A percentile compares a stretch with the other conserved stretches of the same genome.
These are phyloP conservation scores for Trypanosoma avium DNA, from an alignment of 208 protist genomes.

Conservation along the genomic window DNA sequence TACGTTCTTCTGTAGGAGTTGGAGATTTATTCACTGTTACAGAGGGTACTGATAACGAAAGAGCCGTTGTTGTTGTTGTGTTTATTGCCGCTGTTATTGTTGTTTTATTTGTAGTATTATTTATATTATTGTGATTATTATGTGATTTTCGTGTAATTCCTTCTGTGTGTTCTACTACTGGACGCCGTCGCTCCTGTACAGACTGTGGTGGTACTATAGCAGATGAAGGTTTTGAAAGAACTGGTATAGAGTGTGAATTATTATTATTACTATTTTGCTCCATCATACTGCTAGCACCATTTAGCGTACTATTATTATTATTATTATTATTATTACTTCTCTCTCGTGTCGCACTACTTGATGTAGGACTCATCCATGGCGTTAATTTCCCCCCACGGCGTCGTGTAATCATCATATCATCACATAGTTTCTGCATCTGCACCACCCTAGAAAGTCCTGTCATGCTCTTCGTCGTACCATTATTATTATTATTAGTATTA, in stretches of 20 bases:
- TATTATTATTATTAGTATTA: not conserved
- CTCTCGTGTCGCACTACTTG: not conserved
- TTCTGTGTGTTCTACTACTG: not conserved
- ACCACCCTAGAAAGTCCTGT: not conserved
- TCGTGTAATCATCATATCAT: conserved; percentile 2
- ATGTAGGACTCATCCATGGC: not conserved
- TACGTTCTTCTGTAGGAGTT: conserved; percentile 33
- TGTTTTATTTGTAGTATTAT: not conserved
- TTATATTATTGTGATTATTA: not conserved
- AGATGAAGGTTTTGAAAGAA: too few relatives aligned
- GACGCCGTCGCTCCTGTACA: too few relatives aligned
- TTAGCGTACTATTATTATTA: too few relatives aligned
- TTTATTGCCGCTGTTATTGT: not conserved
- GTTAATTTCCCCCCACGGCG: not conserved
- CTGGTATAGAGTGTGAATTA: too few relatives aligned
- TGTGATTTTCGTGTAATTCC: not conserved
- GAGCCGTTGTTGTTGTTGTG: not conserved
- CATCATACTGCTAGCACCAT: too few relatives aligned
- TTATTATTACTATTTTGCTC: too few relatives aligned
- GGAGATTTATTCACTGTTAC: not conserved
- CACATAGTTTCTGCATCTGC: conserved; percentile 12
- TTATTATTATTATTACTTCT: not conserved
- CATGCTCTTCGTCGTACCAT: not conserved
- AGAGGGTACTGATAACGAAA: not conserved
- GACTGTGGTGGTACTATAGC: too few relatives aligned